These are phyloP conservation scores for Daedaleopsis sinensis DNA, from an alignment of 768 basidiomycete genomes.

Conservation along the genomic window DNA sequence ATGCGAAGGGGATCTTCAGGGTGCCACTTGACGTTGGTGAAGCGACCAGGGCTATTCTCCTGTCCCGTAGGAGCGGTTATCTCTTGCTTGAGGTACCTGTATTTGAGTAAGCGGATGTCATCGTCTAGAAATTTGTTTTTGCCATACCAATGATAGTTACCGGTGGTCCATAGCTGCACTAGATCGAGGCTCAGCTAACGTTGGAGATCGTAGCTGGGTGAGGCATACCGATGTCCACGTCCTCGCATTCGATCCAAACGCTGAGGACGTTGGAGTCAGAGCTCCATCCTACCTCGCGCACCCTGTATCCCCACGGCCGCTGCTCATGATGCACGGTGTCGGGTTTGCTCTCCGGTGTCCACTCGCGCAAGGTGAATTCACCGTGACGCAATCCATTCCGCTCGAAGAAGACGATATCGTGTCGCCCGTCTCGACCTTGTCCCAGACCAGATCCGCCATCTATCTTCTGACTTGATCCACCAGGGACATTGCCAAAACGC, in stretches of 20 bases:
- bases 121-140: constrained; percentile 4
- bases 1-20: constrained; percentile 74
- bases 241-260: constrained; percentile 76
- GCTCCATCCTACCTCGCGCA: constrained; percentile 84
- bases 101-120: not conserved
- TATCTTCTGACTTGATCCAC: constrained; percentile 38
- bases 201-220: not conserved
- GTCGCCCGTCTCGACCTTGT: constrained; percentile 62
- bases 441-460: constrained; percentile 17
- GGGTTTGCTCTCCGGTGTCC: constrained; percentile 19
- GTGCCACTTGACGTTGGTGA: constrained; percentile 85
- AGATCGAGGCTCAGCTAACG: constrained; percentile 5
- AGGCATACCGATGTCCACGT: constrained; percentile 65
- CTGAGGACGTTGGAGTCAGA: constrained; percentile 84
- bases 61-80: constrained; percentile 49
- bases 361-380: constrained; percentile 70
- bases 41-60: constrained; percentile 45
- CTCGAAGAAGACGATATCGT: constrained; percentile 94
- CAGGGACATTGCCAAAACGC: constrained; percentile 77
- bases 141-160: constrained; percentile 92
- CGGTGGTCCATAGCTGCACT: constrained; percentile 94
- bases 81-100: constrained; percentile 93
- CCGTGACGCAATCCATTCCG: constrained; percentile 92
- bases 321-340: constrained; percentile 33
- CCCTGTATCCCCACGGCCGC: constrained; percentile 65